phyloP scores from a whole-genome alignment of 148 eudicot species.

The Linanthus parryae region DNA sequence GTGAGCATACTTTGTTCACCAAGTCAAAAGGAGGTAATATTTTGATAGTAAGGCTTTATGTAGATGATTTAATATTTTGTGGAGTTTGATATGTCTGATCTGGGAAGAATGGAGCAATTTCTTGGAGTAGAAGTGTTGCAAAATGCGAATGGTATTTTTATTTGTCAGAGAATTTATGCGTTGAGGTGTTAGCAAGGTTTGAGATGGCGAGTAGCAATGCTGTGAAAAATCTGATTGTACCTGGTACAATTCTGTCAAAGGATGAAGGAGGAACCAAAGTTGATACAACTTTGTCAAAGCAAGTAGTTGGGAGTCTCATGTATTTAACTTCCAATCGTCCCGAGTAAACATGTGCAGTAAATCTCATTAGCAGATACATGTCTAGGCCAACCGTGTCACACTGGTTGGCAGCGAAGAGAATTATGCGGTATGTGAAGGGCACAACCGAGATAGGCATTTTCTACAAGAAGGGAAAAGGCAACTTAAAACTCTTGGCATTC shows the following conservation, averaged over 20 bases:
- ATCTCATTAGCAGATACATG: neutral
- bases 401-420: constrained; percentile 1
- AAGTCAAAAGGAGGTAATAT: neutral
- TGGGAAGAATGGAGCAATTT: constrained; percentile 8
- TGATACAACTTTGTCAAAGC: neutral
- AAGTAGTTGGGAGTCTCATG: too few species aligned
- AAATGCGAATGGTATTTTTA: neutral
- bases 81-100: constrained; percentile 14
- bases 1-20: constrained; percentile 3
- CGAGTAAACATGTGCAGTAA: neutral
- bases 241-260: neutral
- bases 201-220: neutral
- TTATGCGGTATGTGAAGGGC: too few species aligned
- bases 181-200: constrained; percentile 4
- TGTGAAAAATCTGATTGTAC: constrained; percentile 4
- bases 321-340: neutral
- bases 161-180: too few species aligned
- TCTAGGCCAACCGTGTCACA: neutral
- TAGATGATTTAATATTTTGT: too few species aligned
- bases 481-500: neutral
- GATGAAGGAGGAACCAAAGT: neutral
- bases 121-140: constrained; percentile 7
- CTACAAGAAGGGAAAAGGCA: neutral
- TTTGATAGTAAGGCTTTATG: too few species aligned
- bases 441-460: neutral